Percentiles rank a stretch among this genome's conserved stretches.
Conservation (phyloP, 345 rosid species). For the Populus nigra region DNA sequence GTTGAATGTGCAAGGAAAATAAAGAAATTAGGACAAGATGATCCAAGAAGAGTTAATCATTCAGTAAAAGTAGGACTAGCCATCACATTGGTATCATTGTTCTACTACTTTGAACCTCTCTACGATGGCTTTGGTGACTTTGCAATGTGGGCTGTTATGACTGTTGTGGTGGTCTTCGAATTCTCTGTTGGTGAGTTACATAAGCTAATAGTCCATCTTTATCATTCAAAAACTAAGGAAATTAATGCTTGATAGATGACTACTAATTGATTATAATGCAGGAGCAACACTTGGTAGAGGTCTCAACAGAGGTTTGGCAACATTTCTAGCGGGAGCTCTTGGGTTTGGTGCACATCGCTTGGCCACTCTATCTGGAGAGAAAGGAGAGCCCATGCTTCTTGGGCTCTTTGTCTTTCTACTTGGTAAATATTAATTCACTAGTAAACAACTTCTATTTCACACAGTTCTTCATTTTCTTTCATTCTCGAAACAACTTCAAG, state of each 20-base stretch:
- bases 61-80: conserved; percentile 43
- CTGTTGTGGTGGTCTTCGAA: conserved; percentile 37
- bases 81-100: conserved; percentile 34
- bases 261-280: conserved; percentile 10
- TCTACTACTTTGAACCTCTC: conserved; percentile 34
- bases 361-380: conserved; percentile 52
- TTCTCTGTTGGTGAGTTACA: conserved; percentile 40
- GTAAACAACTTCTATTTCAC: neutral
- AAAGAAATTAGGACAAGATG: conserved; percentile 34
- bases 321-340: conserved; percentile 58
- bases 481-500: too few species aligned
- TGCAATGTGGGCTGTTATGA: conserved; percentile 45
- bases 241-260: neutral
- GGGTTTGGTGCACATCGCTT: conserved; percentile 71
- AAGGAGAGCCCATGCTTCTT: conserved; percentile 59
- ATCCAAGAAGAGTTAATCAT: conserved; percentile 45
- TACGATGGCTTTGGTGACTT: conserved; percentile 27
- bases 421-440: conserved; percentile 27
- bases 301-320: conserved; percentile 62
- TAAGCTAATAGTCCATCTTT: neutral
- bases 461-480: neutral
- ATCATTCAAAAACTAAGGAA: neutral
- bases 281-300: conserved; percentile 80
- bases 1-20: conserved; percentile 4
- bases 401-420: conserved; percentile 59